A percentile compares a stretch with the other conserved stretches of the same genome.
phyloP scores from a whole-genome alignment of 2,329 filamentous ascomycete species.

The Arthrocladium fulminans region DNA sequence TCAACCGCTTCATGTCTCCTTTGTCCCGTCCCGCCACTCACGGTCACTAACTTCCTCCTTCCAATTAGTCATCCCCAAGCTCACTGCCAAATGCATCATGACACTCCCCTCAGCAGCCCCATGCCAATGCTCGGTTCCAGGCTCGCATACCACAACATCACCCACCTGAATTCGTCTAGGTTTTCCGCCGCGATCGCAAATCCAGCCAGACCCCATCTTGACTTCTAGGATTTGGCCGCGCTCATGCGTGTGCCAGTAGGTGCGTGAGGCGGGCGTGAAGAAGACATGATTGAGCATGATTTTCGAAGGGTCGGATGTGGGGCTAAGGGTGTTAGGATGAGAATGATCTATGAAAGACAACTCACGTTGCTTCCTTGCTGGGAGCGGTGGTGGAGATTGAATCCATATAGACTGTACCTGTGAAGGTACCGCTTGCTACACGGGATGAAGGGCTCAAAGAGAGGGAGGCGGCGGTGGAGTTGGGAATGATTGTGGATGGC shows the following conservation, averaged over 20 bases:
- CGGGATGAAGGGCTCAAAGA: not conserved
- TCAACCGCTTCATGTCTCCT: not conserved
- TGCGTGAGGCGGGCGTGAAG: constrained; percentile 37
- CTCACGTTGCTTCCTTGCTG: not conserved
- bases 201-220: constrained; percentile 33
- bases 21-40: constrained; percentile 22
- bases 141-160: constrained; percentile 34
- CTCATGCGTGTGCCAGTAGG: constrained; percentile 40
- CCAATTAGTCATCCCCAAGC: constrained; percentile 32
- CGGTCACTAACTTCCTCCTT: constrained; percentile 30
- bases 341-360: not conserved
- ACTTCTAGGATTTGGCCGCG: constrained; percentile 38
- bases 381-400: not conserved
- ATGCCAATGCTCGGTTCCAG: constrained; percentile 39
- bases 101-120: constrained; percentile 33
- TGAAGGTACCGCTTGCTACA: not conserved
- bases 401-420: constrained; percentile 1
- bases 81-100: constrained; percentile 35
- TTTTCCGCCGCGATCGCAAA: constrained; percentile 35
- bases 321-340: not conserved
- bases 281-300: constrained; percentile 32
- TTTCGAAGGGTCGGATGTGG: constrained; percentile 5
- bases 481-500: constrained; percentile 3
- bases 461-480: not conserved
- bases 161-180: constrained; percentile 32